phyloP scores from a whole-genome alignment of 2,329 filamentous ascomycete species.

The Pseudogymnoascus destructans region DNA sequence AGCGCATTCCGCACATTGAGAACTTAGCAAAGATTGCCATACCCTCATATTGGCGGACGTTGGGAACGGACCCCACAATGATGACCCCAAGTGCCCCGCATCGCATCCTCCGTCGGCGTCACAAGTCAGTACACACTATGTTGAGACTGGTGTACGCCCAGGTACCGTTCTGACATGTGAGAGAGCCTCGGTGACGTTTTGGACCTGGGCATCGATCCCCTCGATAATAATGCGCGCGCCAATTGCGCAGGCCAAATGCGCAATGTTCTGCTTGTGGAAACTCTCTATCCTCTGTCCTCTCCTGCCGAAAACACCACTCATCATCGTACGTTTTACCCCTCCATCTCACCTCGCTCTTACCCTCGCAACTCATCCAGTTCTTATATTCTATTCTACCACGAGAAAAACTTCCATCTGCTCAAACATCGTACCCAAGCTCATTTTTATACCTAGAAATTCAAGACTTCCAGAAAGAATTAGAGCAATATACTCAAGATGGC shows the following conservation, averaged over 20 bases:
- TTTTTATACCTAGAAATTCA: neutral
- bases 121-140: neutral
- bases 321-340: neutral
- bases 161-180: neutral
- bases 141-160: neutral
- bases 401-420: neutral
- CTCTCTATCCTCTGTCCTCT: neutral
- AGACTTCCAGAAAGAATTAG: neutral
- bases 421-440: neutral
- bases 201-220: neutral
- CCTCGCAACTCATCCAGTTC: neutral
- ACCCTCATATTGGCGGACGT: conserved; percentile 2
- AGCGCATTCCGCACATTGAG: neutral
- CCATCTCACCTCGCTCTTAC: neutral
- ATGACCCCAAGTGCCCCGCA: neutral
- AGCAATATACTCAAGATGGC: conserved; percentile 33
- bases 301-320: neutral
- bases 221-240: neutral
- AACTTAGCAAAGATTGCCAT: neutral
- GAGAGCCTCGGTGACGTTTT: conserved; percentile 6
- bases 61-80: neutral
- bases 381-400: neutral
- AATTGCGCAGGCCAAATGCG: neutral
- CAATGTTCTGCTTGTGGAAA: conserved; percentile 4
- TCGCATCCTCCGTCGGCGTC: neutral